Conservation (phyloP, 202 grass and related monocot species). For the Panicum virgatum region DNA sequence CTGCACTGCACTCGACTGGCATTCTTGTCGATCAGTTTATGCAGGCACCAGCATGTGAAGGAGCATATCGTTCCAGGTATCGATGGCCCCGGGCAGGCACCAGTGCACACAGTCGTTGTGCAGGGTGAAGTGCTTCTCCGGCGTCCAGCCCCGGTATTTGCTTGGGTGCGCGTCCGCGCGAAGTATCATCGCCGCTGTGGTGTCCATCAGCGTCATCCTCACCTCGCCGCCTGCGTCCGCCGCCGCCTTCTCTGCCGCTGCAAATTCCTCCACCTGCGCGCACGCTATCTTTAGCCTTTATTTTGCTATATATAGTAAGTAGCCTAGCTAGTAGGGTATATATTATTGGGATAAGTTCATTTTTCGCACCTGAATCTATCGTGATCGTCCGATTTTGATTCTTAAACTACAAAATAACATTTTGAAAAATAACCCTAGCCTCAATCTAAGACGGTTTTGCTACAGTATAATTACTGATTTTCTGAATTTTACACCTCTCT, state of each 20-base stretch:
- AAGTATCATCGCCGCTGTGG: constrained; percentile 44
- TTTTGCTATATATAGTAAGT: no score
- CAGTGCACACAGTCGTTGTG: constrained; percentile 82
- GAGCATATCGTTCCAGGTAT: constrained; percentile 73
- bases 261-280: constrained; percentile 50
- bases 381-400: no score
- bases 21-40: background rate
- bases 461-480: no score
- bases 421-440: no score
- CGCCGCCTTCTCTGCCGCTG: constrained; percentile 6
- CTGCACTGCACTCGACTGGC: background rate
- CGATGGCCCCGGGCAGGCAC: constrained; percentile 77
- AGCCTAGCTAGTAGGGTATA: no score
- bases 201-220: constrained; percentile 50
- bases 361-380: no score
- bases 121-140: constrained; percentile 45
- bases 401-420: no score
- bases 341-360: no score
- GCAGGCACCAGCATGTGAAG: constrained; percentile 6
- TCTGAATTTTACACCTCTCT: no score
- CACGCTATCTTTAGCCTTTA: no score
- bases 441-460: no score
- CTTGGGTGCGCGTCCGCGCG: constrained; percentile 60
- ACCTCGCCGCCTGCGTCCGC: background rate
- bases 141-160: constrained; percentile 36